Base-by-base conservation (phyloP, 2,329 filamentous ascomycete species). In the Chlorencoelia australis region DNA sequence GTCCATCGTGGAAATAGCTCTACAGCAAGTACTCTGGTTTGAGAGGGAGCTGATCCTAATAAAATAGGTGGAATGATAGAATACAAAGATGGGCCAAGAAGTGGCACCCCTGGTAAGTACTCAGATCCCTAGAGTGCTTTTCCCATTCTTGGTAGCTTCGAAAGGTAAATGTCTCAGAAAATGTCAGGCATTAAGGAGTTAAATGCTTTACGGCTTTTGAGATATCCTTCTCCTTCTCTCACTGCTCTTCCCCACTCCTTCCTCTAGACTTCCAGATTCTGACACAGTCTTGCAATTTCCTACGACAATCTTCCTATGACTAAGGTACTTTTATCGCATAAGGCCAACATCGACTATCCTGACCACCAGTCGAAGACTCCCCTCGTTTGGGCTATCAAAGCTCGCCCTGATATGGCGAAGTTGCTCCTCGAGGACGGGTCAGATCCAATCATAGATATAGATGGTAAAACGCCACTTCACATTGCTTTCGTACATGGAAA, bases 371-470 rank as follows among this genome's bases (percentile, higher is more conserved):
- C 7, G n/a, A 39, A 33, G 5, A 39, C 36, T 0, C 36, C 36
- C 9, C 32, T 39, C 15, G 25, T 35, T 2, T 39, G 36, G 36
- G 35, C 36, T 6, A 39, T 39, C 18, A 34, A 39, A 8, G 29
- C 34, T 19, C 19, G 34, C 3, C 36, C 36, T 2, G 35, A 35
- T 19, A 34, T 31, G 2, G 25, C 36, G 1, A 39, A 35, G 15
- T 39, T 39, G 7, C 27, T 61, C 43, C 29, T 45, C 36, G 30
- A 35, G 17, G 13, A 28, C 7, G 37, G 37, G 4, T 32, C 33
- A 4, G 37, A 39, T 36, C 37, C 37, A n/a, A 30, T 35, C 1
- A 17, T 36, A 1, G 37, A 39, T 15, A 27, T 20, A 3, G 33
- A 27, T 13, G 37, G 37, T 2, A 39, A 36, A 8, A 39, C 37